Percentiles rank a stretch among this genome's conserved stretches.
phyloP scores from a whole-genome alignment of 345 rosid genomes.

The Sisymbrium irio region DNA sequence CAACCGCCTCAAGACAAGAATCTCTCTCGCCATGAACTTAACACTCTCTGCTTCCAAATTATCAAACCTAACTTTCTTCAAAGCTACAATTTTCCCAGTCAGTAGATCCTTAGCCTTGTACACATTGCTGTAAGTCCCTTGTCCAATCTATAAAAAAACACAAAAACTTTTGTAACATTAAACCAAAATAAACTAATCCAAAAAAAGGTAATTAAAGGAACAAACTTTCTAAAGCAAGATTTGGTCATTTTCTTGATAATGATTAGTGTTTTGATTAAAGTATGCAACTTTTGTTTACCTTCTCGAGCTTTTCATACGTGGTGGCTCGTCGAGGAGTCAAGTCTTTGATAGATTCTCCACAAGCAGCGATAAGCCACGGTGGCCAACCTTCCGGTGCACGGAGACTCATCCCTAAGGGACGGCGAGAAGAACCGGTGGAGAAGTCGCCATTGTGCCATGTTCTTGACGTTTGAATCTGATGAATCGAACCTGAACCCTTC shows the following conservation, averaged over 20 bases:
- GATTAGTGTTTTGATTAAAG: background rate
- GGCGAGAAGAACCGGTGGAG: conserved; percentile 38
- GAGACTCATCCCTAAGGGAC: conserved; percentile 30
- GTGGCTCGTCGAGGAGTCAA: conserved; percentile 81
- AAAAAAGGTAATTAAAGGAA: background rate
- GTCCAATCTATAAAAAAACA: conserved; percentile 73
- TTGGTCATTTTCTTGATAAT: background rate
- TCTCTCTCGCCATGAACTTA: conserved; percentile 95
- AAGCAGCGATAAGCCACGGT: conserved; percentile 73
- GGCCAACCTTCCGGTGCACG: conserved; percentile 67
- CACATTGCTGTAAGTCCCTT: conserved; percentile 94
- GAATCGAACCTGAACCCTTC: conserved; percentile 25
- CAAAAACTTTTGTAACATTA: background rate
- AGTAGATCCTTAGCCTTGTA: conserved; percentile 83
- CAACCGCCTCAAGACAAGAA: conserved; percentile 63
- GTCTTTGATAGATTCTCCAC: conserved; percentile 69
- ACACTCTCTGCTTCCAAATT: conserved; percentile 91
- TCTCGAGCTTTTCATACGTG: conserved; percentile 79
- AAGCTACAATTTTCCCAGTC: conserved; percentile 84
- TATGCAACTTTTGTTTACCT: conserved; percentile 40
- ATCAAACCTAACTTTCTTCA: conserved; percentile 94
- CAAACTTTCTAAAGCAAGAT: conserved; percentile 1
- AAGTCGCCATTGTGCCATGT: conserved; percentile 41
- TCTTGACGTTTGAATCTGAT: conserved; percentile 34
- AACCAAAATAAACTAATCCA: conserved; percentile 1